A percentile compares a stretch with the other conserved stretches of the same genome.
Conservation (phyloP, 2,329 filamentous ascomycete species). For the Phoma sp. region DNA sequence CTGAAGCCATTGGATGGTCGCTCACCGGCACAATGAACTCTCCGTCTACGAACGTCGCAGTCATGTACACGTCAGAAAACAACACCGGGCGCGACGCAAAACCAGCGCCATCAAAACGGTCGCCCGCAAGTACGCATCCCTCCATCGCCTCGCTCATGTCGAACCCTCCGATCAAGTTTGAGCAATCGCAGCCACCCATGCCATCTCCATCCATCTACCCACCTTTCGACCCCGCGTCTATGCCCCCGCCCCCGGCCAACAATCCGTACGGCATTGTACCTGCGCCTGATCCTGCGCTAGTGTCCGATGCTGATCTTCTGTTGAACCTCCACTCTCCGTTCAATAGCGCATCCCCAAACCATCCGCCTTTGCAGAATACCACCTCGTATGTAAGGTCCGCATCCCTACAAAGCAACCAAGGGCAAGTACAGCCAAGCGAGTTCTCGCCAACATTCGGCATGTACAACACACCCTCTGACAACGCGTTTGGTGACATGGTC, state of each 20-base stretch:
- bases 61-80: slow-evolving; percentile 72
- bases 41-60: slow-evolving; percentile 80
- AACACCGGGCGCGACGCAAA: slow-evolving; percentile 36
- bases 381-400: slow-evolving; percentile 31
- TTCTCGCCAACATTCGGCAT: slow-evolving; percentile 37
- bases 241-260: slow-evolving; percentile 41
- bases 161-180: slow-evolving; percentile 36
- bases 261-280: slow-evolving; percentile 31
- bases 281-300: slow-evolving; percentile 45
- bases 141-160: slow-evolving; percentile 44
- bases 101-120: slow-evolving; percentile 27
- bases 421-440: slow-evolving; percentile 5
- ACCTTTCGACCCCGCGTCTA: slow-evolving; percentile 38
- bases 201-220: slow-evolving; percentile 32
- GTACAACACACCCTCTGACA: slow-evolving; percentile 37
- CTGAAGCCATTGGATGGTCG: slow-evolving; percentile 76
- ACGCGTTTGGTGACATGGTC: slow-evolving; percentile 63
- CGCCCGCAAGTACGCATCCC: slow-evolving; percentile 28
- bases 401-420: slow-evolving; percentile 20
- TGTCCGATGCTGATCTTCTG: slow-evolving; percentile 57
- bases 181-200: slow-evolving; percentile 26
- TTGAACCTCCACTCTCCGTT: slow-evolving; percentile 60
- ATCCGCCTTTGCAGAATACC: slow-evolving; percentile 23
- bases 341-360: slow-evolving; percentile 33
- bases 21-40: slow-evolving; percentile 89